Conservation (phyloP, 2,329 filamentous ascomycete genomes). For the Paraphaeosphaeria sporulosa region DNA sequence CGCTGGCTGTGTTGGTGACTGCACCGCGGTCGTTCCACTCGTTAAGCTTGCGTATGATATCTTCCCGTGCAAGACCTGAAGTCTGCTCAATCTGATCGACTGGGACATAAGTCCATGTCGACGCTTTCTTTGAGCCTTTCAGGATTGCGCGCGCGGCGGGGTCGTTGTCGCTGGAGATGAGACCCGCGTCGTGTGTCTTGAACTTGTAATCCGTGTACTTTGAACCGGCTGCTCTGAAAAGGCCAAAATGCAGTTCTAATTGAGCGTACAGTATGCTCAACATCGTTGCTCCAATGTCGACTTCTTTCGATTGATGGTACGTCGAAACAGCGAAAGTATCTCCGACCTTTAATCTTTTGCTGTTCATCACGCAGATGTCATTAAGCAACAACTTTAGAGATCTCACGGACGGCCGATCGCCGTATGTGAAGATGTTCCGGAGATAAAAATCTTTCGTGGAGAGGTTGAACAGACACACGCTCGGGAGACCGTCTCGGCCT, state of each 20-base stretch:
- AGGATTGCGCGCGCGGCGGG: conserved; percentile 57
- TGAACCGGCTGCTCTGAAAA: conserved; percentile 65
- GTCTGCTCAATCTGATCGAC: conserved; percentile 51
- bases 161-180: conserved; percentile 49
- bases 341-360: conserved; percentile 44
- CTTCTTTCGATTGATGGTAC: conserved; percentile 55
- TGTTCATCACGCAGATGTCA: conserved; percentile 57
- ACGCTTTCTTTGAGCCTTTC: conserved; percentile 50
- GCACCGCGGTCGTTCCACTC: conserved; percentile 59
- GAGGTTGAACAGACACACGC: conserved; percentile 66
- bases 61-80: conserved; percentile 50
- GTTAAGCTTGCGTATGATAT: conserved; percentile 64
- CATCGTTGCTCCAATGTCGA: conserved; percentile 62
- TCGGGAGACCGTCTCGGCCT: conserved; percentile 81
- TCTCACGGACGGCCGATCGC: conserved; percentile 63
- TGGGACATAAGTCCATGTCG: conserved; percentile 58
- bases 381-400: conserved; percentile 59
- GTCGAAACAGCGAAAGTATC: conserved; percentile 58
- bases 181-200: conserved; percentile 36
- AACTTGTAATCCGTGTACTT: conserved; percentile 64
- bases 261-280: conserved; percentile 65
- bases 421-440: conserved; percentile 66
- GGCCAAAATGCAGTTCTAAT: conserved; percentile 65
- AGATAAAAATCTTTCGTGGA: conserved; percentile 66
- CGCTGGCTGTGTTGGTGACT: conserved; percentile 61